Evolutionary conservation across 1,284 basidiomycete species (phyloP), one percentile per base, ranked within the genome.

Genomic region (Leccinum pachyderme): DNA sequence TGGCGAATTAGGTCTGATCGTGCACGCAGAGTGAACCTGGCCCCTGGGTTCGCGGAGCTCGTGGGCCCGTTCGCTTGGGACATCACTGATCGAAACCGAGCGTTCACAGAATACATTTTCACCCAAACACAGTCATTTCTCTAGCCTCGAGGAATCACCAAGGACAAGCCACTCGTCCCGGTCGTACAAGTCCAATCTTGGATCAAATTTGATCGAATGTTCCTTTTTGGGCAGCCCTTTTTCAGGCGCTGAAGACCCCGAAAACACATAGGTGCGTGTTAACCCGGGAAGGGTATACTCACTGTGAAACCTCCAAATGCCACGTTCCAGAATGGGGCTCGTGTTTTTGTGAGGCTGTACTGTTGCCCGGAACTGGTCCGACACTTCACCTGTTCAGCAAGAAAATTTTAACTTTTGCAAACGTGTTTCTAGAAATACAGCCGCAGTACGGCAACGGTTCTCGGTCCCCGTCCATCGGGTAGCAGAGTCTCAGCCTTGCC

Each of bases 21-120:
- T 61, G 59, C 58, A 55, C 49, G 62, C 47, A 59, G 57, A 69
- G 48, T 64, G 53, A 63, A 73, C 57, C 62, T 25, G 66, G 46
- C 51, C 58, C 54, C 53, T 66, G 60, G 59, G 49, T 71, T 71
- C 70, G 67, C 70, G 71, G 71, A 73, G 69, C 66, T 72, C 52
- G 63, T 68, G 61, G 59, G 56, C 60, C 58, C 60, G 57, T 62
- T 58, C 68, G 69, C 54, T 72, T 69, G 66, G 54, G 8, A 29
- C 54, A 64, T 47, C 48, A 37, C 15, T 41, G 55, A 66, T 56
- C 64, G 62, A 61, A 59, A 60, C 65, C 56, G 70, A 64, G 59
- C 68, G 61, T 65, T 69, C 63, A 64, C 53, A 59, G 54, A 53
- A 57, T 52, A 51, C 51, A 50, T 57, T 53, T 63, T 59, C 53